phyloP scores from a whole-genome alignment of 2,329 filamentous ascomycete genomes.

The Diaporthe citri region DNA sequence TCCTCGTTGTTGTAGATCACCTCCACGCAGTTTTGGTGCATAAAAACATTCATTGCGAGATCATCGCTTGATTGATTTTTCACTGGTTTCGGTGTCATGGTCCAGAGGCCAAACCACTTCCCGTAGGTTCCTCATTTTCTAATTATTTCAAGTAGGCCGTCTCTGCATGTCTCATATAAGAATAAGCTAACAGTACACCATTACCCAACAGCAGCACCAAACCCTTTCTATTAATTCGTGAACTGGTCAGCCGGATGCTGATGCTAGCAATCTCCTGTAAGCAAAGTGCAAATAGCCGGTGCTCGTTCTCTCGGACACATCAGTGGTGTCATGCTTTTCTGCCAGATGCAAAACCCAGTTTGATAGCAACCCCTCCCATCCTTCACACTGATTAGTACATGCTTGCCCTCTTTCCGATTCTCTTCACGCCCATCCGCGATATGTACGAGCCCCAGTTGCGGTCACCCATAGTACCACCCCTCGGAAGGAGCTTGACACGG shows the following conservation, averaged over 20 bases:
- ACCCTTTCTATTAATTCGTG: neutral
- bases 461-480: constrained; percentile 51
- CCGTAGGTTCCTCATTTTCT: neutral
- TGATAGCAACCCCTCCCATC: too few relatives aligned
- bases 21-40: neutral
- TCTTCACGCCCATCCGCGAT: constrained; percentile 33
- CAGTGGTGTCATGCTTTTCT: neutral
- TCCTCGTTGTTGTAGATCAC: constrained; percentile 9
- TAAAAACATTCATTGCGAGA: neutral
- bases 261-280: neutral
- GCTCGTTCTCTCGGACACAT: neutral
- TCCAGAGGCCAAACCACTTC: too few relatives aligned
- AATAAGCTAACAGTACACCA: constrained; percentile 17
- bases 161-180: neutral
- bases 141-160: neutral
- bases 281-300: neutral
- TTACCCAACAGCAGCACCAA: neutral
- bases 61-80: neutral
- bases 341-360: neutral
- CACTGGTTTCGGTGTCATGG: neutral
- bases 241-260: neutral
- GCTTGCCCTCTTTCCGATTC: constrained; percentile 39
- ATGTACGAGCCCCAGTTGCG: constrained; percentile 30
- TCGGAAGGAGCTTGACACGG: constrained; percentile 56
- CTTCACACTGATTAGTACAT: constrained; percentile 8